Conservation (phyloP, 2,329 filamentous ascomycete genomes). For the Gremmenia infestans region DNA sequence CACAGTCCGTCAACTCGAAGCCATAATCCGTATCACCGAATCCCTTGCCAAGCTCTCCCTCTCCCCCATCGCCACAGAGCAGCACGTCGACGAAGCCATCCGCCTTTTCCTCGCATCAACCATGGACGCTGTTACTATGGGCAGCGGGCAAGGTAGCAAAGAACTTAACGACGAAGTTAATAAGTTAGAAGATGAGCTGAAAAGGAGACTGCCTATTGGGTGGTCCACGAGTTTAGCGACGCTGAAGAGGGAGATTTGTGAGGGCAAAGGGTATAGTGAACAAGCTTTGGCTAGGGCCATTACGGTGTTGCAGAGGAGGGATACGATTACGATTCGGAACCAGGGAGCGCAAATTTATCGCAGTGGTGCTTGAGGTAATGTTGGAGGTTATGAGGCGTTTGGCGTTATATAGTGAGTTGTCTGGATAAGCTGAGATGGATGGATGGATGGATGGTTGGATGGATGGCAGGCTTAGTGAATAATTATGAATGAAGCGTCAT, state of each 20-base stretch:
- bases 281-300: slow-evolving; percentile 78
- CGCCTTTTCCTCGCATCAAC: slow-evolving; percentile 92
- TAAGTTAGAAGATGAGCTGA: slow-evolving; percentile 84
- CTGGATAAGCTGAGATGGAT: neutral
- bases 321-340: slow-evolving; percentile 78
- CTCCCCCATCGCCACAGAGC: slow-evolving; percentile 79
- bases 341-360: slow-evolving; percentile 71
- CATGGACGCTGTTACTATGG: slow-evolving; percentile 95
- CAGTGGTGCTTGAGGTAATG: slow-evolving; percentile 53
- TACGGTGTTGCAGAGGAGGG: slow-evolving; percentile 78
- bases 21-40: slow-evolving; percentile 95
- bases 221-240: slow-evolving; percentile 91
- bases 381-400: slow-evolving; percentile 6
- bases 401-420: neutral
- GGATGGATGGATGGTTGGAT: neutral
- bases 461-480: neutral
- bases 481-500: slow-evolving; percentile 1
- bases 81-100: slow-evolving; percentile 95
- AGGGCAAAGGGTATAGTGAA: slow-evolving; percentile 85
- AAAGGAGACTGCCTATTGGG: slow-evolving; percentile 82
- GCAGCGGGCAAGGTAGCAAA: slow-evolving; percentile 74
- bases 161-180: slow-evolving; percentile 87
- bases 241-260: slow-evolving; percentile 83
- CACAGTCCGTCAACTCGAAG: slow-evolving; percentile 93
- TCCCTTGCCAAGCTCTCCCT: slow-evolving; percentile 88